These are phyloP conservation scores for Nannochloropsis salina DNA, from an alignment of 108 stramenopile species.

Conservation along the genomic window DNA sequence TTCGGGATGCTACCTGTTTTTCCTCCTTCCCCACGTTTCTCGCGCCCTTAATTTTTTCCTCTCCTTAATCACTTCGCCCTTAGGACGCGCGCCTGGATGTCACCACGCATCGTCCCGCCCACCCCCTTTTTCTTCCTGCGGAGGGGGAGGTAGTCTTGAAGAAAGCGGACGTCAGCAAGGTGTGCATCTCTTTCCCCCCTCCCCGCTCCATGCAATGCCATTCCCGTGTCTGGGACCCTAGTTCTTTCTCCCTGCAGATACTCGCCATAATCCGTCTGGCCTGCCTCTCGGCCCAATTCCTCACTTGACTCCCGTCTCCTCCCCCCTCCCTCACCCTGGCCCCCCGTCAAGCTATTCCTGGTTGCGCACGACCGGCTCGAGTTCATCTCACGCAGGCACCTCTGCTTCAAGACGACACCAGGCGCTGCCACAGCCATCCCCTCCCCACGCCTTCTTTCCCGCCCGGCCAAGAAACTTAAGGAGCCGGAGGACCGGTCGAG, in stretches of 20 bases:
- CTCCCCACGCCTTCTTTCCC: conserved; percentile 73
- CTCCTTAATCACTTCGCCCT: not conserved
- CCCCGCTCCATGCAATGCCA: conserved; percentile 64
- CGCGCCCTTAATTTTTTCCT: not conserved
- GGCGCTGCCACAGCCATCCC: conserved; percentile 78
- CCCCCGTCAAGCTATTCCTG: not conserved
- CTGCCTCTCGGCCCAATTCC: conserved; percentile 18
- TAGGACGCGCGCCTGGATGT: not conserved
- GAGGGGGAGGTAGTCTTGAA: conserved; percentile 55
- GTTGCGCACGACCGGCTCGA: too few species aligned
- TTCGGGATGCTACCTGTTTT: not conserved
- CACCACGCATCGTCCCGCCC: not conserved
- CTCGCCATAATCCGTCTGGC: conserved; percentile 33
- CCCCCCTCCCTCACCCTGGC: conserved; percentile 23
- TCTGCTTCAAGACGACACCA: conserved; percentile 67
- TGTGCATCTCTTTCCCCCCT: not conserved
- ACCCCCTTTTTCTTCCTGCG: not conserved
- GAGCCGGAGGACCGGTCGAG: not conserved
- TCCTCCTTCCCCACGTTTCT: not conserved
- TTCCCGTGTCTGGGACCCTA: conserved; percentile 19
- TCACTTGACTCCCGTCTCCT: conserved; percentile 19
- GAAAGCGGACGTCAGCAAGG: conserved; percentile 53
- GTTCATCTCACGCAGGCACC: conserved; percentile 37
- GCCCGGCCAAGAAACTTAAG: conserved; percentile 56
- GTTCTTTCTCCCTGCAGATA: not conserved